These are phyloP conservation scores for Vairimorpha necatrix DNA, from an alignment of 371 early-diverging fungal species.

Conservation along the genomic window DNA sequence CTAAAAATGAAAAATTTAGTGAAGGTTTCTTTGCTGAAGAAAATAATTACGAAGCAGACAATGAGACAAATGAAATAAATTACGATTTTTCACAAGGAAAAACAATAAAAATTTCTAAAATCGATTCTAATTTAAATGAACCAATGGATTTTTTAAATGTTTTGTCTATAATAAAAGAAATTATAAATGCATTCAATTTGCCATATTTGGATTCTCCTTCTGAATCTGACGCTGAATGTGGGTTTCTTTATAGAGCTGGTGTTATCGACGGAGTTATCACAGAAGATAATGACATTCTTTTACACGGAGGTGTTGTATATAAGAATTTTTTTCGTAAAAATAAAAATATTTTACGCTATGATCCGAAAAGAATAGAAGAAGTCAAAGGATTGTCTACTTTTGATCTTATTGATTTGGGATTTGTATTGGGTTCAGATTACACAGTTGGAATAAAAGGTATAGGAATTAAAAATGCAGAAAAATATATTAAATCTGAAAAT, in stretches of 20 bases:
- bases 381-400: conserved; percentile 70
- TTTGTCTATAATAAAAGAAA: conserved; percentile 20
- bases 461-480: conserved; percentile 85
- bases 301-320: conserved; percentile 84
- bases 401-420: conserved; percentile 76
- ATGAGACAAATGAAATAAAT: neutral
- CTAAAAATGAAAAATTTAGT: neutral
- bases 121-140: neutral
- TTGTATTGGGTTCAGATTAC: conserved; percentile 91
- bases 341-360: conserved; percentile 72
- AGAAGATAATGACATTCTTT: conserved; percentile 92
- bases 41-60: neutral
- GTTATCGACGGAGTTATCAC: conserved; percentile 92
- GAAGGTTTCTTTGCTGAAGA: neutral
- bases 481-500: conserved; percentile 68
- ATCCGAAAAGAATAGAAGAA: conserved; percentile 67
- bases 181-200: conserved; percentile 84
- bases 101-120: neutral
- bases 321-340: conserved; percentile 85
- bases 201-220: conserved; percentile 84
- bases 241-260: conserved; percentile 68
- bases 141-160: conserved; percentile 4
- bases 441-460: conserved; percentile 82
- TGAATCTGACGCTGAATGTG: conserved; percentile 96
- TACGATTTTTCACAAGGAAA: neutral